phyloP scores from a whole-genome alignment of 371 early-diverging fungal genomes.

The Zopfochytrium polystomum region DNA sequence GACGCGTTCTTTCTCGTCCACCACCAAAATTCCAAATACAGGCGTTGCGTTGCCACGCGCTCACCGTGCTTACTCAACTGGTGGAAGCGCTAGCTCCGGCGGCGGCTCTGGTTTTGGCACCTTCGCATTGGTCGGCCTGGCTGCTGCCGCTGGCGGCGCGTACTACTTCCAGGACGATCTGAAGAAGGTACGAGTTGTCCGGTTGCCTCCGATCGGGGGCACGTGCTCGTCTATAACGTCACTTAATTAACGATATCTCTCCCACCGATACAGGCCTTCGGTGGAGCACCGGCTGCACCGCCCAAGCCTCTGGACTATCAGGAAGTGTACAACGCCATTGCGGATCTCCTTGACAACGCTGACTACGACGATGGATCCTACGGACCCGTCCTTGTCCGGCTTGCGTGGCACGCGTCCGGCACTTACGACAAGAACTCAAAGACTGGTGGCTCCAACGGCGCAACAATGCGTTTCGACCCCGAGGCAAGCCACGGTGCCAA shows the following conservation, averaged over 20 bases:
- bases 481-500: constrained; percentile 84
- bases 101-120: too few species aligned
- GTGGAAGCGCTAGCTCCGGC: too few species aligned
- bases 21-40: too few species aligned
- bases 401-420: constrained; percentile 80
- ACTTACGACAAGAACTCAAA: constrained; percentile 76
- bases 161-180: constrained; percentile 25
- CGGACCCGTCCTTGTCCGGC: constrained; percentile 81
- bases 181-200: constrained; percentile 6
- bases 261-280: not conserved
- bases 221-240: not conserved
- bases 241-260: not conserved
- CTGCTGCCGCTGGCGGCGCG: constrained; percentile 17
- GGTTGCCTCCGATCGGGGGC: not conserved
- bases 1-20: too few species aligned
- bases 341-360: constrained; percentile 24
- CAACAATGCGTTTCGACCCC: constrained; percentile 76
- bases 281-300: constrained; percentile 4
- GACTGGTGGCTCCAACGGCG: constrained; percentile 89
- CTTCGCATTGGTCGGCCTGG: too few species aligned
- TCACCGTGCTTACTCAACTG: too few species aligned
- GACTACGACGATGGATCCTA: constrained; percentile 85
- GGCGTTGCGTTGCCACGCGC: too few species aligned
- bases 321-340: constrained; percentile 34
- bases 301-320: constrained; percentile 35